Percentiles rank a stretch among this genome's conserved stretches.
Evolutionary conservation across 108 stramenopile genomes (phyloP).

Genomic region (Cyclotella cryptica): DNA sequence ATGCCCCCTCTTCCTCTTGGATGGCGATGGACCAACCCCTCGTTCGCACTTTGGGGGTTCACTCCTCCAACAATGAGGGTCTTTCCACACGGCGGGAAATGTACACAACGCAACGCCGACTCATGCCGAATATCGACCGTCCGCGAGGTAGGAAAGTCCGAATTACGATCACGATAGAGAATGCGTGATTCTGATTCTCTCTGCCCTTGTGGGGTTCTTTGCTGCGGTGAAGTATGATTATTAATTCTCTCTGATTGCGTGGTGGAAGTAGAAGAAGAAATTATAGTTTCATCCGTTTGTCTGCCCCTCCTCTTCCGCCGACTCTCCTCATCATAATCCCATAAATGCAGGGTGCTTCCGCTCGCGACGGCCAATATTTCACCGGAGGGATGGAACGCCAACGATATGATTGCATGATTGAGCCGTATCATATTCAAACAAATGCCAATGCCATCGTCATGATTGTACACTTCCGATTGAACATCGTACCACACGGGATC

Average conservation of each 20-base stretch:
- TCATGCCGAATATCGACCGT: conserved; percentile 46
- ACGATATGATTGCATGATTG: conserved; percentile 90
- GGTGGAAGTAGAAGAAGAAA: not conserved
- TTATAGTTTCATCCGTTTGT: conserved; percentile 2
- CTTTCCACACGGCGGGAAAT: conserved; percentile 87
- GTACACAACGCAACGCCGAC: conserved; percentile 87
- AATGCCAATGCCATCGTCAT: conserved; percentile 45
- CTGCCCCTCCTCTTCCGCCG: conserved; percentile 26
- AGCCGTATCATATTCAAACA: conserved; percentile 89
- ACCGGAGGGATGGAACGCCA: conserved; percentile 94
- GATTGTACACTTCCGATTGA: conserved; percentile 50
- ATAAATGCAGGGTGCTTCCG: conserved; percentile 89
- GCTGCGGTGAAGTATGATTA: not conserved
- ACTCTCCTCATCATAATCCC: conserved; percentile 79
- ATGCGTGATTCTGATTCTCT: conserved; percentile 32
- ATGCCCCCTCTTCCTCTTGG: conserved; percentile 47
- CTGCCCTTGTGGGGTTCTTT: not conserved
- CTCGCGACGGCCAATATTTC: conserved; percentile 91
- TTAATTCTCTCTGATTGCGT: too few relatives aligned
- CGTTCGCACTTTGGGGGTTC: conserved; percentile 58
- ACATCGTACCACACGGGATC: conserved; percentile 59
- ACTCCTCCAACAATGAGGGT: conserved; percentile 91
- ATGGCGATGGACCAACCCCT: conserved; percentile 37
- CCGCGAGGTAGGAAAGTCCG: conserved; percentile 38
- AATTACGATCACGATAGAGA: conserved; percentile 31